Base-by-base conservation (phyloP, 139 green algal genomes). In the Nannochloris sp. region DNA sequence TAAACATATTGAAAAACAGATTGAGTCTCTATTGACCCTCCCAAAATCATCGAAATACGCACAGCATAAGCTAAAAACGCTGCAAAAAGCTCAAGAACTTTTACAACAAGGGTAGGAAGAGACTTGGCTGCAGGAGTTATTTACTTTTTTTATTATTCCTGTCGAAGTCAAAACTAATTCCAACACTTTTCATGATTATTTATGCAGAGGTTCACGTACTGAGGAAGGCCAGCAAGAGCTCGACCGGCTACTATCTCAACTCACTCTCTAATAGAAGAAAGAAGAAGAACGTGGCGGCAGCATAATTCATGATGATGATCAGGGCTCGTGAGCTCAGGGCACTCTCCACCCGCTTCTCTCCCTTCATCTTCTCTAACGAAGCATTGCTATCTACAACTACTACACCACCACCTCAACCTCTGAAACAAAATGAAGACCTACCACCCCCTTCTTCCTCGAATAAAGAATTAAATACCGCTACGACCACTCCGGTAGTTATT, bases 401-500 rank as follows among this genome's bases (percentile, higher is more conserved):
- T n/a, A n/a, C n/a, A n/a, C n/a, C n/a, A n/a, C n/a, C n/a, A n/a
- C n/a, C n/a, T n/a, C n/a, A n/a, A n/a, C n/a, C n/a, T n/a, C n/a
- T n/a, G n/a, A n/a, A n/a, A n/a, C n/a, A n/a, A n/a, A n/a, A n/a
- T n/a, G n/a, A n/a, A n/a, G n/a, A n/a, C n/a, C 19, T 51, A 51
- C 19, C 19, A 51, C 19, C 19, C 19, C 19, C 19, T 51, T 51
- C 19, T 51, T 19, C 19, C 19, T 19, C 19, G 19, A 51, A 51
- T 51, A 51, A 19, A 19, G 19, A 27, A 27, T 27, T 27, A 51
- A 51, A 27, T 34, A 27, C 51, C 51, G 51, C 51, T 29, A 9
- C 19, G 10, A 10, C 51, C 10, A 33, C 10, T 56, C 75, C 80
- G n/a, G 88, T 96, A 3, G 64, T 90, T 0, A 87, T 96, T 6